Evolutionary conservation across 495 filamentous ascomycete species (phyloP), one percentile per base, ranked within the genome.

Genomic region (Xylaria intraflava): DNA sequence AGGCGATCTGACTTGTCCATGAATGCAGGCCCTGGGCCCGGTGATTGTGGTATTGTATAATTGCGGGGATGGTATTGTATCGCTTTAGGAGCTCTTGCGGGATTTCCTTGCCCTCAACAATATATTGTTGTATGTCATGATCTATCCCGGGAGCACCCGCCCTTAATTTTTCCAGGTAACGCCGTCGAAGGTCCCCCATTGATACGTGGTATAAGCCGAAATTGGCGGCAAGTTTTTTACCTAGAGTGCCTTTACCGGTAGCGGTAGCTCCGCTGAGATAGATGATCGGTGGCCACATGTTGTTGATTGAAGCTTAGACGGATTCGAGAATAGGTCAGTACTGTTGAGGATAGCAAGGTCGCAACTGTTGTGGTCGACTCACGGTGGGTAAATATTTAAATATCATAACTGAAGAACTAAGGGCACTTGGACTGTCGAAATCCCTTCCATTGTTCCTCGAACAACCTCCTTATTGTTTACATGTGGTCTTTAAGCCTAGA

Each of bases 141-240:
- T 29, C 6, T 17, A 39, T 19, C 7, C 16, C 9, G 6, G 40
- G 42, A 23, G 35, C 27, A 6, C 30, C 41, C 0, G 26, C 26
- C 1, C 6, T 10, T 29, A 41, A 7, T 5, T 26, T 5, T 0
- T n/a, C 19, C 14, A 43, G 26, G 19, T 42, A 31, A 8, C 6
- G 11, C 0, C 51, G 41, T 3, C 29, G 42, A 1, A 46, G 0
- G 30, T 53, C 51, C 1, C 51, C 41, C 23, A 53, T 46, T 1
- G 51, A 53, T 11, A 53, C 19, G 20, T 53, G 31, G 22, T 36
- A 38, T 8, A 53, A 46, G 2, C n/a, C 6, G 14, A 53, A 53
- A 3, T 45, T 6, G 2, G 11, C 19, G 7, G 51, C 51, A 5
- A 53, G 22, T 23, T 9, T 39, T 22, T 46, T 36, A 2, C 51